Conservation (phyloP, 805 yeast species). For the Ogataea corticis region DNA sequence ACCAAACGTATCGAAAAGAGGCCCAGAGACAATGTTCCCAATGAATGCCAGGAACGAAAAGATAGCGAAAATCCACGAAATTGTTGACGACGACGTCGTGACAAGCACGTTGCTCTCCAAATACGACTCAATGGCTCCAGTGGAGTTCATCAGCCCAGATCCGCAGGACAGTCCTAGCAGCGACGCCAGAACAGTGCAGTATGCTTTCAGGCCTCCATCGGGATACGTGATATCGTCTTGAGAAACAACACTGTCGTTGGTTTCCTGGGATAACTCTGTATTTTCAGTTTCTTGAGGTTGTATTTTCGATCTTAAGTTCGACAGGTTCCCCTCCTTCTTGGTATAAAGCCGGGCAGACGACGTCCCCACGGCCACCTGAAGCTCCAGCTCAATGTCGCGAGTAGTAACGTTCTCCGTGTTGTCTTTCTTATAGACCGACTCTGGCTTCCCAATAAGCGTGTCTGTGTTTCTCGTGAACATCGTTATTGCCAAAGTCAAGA, state of each 20-base stretch:
- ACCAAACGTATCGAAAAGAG: slow-evolving; percentile 47
- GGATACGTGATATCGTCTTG: slow-evolving; percentile 38
- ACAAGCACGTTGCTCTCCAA: slow-evolving; percentile 53
- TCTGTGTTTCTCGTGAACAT: not conserved
- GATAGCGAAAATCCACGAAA: slow-evolving; percentile 74
- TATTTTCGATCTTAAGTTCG: slow-evolving; percentile 5
- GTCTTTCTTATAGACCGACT: not conserved
- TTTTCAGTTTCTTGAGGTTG: not conserved
- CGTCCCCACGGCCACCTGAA: slow-evolving; percentile 2
- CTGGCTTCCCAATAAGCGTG: not conserved
- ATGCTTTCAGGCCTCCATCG: slow-evolving; percentile 59
- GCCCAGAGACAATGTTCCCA: slow-evolving; percentile 43
- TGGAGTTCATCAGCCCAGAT: slow-evolving; percentile 66
- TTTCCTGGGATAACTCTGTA: not conserved
- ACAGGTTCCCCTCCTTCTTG: slow-evolving; percentile 1
- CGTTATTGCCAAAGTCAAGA: not conserved
- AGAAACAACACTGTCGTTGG: not conserved
- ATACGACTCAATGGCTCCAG: slow-evolving; percentile 69
- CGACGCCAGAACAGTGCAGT: slow-evolving; percentile 48
- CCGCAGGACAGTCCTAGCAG: slow-evolving; percentile 57
- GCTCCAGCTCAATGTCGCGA: slow-evolving; percentile 2
- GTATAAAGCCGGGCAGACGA: slow-evolving; percentile 8
- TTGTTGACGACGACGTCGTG: slow-evolving; percentile 44
- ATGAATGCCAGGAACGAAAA: slow-evolving; percentile 44
- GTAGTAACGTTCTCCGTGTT: slow-evolving; percentile 1